Base-by-base conservation (phyloP, 306 rosid species). In the Arachis stenosperma region DNA sequence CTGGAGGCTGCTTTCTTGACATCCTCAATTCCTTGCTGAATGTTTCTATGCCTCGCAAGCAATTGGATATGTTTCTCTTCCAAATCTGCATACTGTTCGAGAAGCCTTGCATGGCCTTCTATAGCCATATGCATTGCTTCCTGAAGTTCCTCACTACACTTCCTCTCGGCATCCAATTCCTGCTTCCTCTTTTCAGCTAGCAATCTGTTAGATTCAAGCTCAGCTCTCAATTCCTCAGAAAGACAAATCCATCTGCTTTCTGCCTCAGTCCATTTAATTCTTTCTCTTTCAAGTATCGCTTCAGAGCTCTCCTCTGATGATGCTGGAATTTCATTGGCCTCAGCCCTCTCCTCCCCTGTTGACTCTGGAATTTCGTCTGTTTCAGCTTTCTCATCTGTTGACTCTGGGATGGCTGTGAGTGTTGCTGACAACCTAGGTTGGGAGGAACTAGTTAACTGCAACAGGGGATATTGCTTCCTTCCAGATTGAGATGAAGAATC, bases 11-110 rank as follows among this genome's bases (percentile, higher is more conserved):
- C 96, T 86, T 87, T 92, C 83, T 90, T 92, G 67, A 95, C 99
- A 81, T 95, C 98, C 50, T 85, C 97, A 63, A 86, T 87, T 78
- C 99, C 99, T 65, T 90, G 92, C 76, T 65, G 91, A 51, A 95
- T 95, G 81, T 71, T 90, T 79, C 98, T 84, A 69, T 95, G 92
- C 89, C 98, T 90, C 61, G 85, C 85, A 78, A 92, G 96, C 77
- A 95, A 73, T 9, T 90, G 89, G 84, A 92, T 87, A 57, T 91
- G 98, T 53, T 88, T 88, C 89, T 95, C 99, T 87, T 95, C 97
- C 90, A 95, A 88, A 84, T 95, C 99, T 44, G 97, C 99, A 79
- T 90, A 95, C 70, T 88, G 93, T 64, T 95, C 99, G 68, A 95
- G 69, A 85, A 90, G 86, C 12, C 97, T 90, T 15, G 98, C 94